A percentile compares a stretch with the other conserved stretches of the same genome.
These are phyloP conservation scores for Pythium sp. DNA, from an alignment of 352 stramenopile genomes.

Conservation along the genomic window DNA sequence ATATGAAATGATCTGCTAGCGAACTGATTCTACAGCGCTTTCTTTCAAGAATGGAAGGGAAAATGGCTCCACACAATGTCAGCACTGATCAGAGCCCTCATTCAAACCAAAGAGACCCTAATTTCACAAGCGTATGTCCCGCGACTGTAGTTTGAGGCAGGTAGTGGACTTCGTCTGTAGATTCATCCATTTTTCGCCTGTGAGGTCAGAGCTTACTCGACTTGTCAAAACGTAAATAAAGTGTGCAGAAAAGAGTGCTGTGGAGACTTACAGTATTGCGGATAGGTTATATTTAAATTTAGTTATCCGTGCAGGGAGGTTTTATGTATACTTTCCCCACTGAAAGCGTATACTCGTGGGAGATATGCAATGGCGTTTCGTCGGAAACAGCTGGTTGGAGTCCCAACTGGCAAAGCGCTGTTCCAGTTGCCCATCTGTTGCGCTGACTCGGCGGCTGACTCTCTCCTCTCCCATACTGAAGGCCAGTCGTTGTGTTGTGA, in stretches of 20 bases:
- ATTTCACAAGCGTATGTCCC: too few relatives aligned
- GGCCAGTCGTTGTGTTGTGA: conserved; percentile 6
- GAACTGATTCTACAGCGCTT: too few relatives aligned
- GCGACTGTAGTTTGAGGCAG: too few relatives aligned
- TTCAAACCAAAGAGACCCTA: too few relatives aligned
- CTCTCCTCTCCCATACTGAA: conserved; percentile 14
- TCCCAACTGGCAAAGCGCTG: background rate
- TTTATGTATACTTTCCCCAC: background rate
- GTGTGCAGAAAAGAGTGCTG: background rate
- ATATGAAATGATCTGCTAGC: background rate
- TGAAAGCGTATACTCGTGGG: background rate
- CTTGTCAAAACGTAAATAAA: too few relatives aligned
- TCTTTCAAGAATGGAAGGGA: background rate
- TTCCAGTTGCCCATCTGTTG: conserved; percentile 11
- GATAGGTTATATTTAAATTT: background rate
- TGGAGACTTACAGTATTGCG: background rate
- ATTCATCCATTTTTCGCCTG: too few relatives aligned
- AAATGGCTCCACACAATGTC: background rate
- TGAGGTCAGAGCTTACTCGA: too few relatives aligned
- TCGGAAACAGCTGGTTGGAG: conserved; percentile 17
- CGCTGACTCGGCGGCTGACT: conserved; percentile 19
- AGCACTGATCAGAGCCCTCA: too few relatives aligned
- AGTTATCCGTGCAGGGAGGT: background rate
- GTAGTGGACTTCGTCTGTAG: too few relatives aligned
- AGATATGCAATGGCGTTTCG: conserved; percentile 3